Conservation (phyloP, 164 flowering plant genomes). For the Vitis riparia region DNA sequence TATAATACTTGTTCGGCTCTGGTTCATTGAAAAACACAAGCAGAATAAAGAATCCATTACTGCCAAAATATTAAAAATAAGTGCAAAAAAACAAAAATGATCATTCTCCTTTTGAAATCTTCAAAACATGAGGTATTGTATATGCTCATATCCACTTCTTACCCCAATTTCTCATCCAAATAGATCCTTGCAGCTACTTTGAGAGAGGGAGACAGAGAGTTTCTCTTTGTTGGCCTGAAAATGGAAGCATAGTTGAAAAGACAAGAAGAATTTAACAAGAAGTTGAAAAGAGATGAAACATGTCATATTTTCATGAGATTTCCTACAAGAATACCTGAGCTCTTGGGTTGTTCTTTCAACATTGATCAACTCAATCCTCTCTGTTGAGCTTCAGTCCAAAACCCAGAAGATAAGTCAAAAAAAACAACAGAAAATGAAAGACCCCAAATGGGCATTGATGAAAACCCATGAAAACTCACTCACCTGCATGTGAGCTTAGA, state of each 20-base stretch:
- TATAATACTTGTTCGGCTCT: constrained; percentile 6
- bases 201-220: background rate
- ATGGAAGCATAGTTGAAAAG: background rate
- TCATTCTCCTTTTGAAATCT: constrained; percentile 3
- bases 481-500: constrained; percentile 9
- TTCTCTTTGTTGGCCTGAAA: background rate
- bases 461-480: constrained; percentile 5
- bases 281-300: background rate
- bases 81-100: background rate
- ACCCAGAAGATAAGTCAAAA: background rate
- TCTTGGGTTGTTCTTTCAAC: constrained; percentile 9
- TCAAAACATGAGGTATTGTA: constrained; percentile 11
- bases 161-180: background rate
- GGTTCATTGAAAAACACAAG: constrained; percentile 12
- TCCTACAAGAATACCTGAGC: constrained; percentile 3
- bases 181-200: background rate
- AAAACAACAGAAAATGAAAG: background rate
- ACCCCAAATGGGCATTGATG: constrained; percentile 18
- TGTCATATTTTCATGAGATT: background rate
- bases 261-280: background rate
- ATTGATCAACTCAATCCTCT: constrained; percentile 8
- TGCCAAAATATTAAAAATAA: constrained; percentile 14
- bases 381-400: background rate
- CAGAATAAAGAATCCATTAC: constrained; percentile 22
- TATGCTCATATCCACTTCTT: no score